These are phyloP conservation scores for Streptanthus diversifolius DNA, from an alignment of 345 rosid species.

Conservation along the genomic window DNA sequence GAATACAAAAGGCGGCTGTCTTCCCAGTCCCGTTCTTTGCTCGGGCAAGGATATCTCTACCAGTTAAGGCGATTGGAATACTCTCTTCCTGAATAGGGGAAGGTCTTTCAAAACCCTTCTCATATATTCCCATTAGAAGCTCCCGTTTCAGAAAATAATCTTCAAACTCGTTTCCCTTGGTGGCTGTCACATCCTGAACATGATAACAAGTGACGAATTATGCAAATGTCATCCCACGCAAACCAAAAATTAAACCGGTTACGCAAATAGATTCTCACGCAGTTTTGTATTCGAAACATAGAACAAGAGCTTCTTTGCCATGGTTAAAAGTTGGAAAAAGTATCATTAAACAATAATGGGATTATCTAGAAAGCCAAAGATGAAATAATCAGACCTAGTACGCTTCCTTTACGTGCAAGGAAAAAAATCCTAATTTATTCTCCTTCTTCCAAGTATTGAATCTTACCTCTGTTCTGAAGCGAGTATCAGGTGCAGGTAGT, in stretches of 20 bases:
- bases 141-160: slow-evolving; percentile 88
- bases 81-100: slow-evolving; percentile 99
- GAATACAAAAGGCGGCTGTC: slow-evolving; percentile 91
- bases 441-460: not conserved
- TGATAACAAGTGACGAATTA: not conserved
- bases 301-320: not conserved
- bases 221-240: not conserved
- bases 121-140: slow-evolving; percentile 89
- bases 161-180: slow-evolving; percentile 91
- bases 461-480: slow-evolving; percentile 76
- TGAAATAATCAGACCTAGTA: not conserved
- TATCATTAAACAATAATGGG: not conserved
- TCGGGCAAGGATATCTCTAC: slow-evolving; percentile 93
- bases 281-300: not conserved
- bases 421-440: not conserved
- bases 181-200: slow-evolving; percentile 85
- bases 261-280: not conserved
- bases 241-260: not conserved
- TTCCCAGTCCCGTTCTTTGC: slow-evolving; percentile 97
- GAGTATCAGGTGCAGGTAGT: slow-evolving; percentile 70
- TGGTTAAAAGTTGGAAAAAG: not conserved
- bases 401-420: not conserved
- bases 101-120: slow-evolving; percentile 95
- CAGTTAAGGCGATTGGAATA: slow-evolving; percentile 92
- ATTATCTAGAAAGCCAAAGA: not conserved